Base-by-base conservation (phyloP, 352 stramenopile genomes). In the Phytophthora melonis region DNA sequence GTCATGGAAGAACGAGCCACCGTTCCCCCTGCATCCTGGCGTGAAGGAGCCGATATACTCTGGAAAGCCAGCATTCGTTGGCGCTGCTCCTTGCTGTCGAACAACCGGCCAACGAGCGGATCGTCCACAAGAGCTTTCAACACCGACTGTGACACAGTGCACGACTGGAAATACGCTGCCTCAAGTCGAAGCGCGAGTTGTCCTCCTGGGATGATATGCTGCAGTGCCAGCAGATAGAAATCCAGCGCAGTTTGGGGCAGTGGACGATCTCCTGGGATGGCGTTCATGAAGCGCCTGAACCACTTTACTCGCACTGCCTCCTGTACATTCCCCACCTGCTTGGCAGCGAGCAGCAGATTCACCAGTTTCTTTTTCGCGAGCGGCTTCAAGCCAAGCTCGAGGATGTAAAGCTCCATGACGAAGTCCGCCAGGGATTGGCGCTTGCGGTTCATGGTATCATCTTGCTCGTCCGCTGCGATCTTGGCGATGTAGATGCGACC, bases 401-500 rank as follows among this genome's bases (percentile, higher is more conserved):
- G 45, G 9, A 89, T 78, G 66, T 93, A 94, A 7, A 80, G 14
- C 52, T 93, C 86, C 69, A 81, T 60, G 5, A 82, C 72, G 59
- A 91, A 91, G 25, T 90, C 81, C 3, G 80, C 68, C 1, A 94
- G 70, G 1, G 67, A 65, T 45, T 79, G 75, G 3, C 83, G 82
- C 36, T 85, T 81, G 11, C 82, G 77, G 9, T 75, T 66, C 3
- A 64, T 63, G 1, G 39, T 21, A 45, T 92, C 84, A 25, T 82
- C 79, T 0, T 72, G 58, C 6, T 77, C 68, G 41, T 93, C 80
- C 0, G 65, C 73, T 58, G 66, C 53, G 13, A 94, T 82, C 45
- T 92, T 93, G n/a, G 78, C 77, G 9, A 87, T 57, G 53, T 93
- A 94, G 13, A 94, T 19, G 18, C 84, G 84, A 10, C 82, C 77